Evolutionary conservation across 1,284 basidiomycete genomes (phyloP), one percentile per base, ranked within the genome.

Genomic region (Albatrellus sp.): DNA sequence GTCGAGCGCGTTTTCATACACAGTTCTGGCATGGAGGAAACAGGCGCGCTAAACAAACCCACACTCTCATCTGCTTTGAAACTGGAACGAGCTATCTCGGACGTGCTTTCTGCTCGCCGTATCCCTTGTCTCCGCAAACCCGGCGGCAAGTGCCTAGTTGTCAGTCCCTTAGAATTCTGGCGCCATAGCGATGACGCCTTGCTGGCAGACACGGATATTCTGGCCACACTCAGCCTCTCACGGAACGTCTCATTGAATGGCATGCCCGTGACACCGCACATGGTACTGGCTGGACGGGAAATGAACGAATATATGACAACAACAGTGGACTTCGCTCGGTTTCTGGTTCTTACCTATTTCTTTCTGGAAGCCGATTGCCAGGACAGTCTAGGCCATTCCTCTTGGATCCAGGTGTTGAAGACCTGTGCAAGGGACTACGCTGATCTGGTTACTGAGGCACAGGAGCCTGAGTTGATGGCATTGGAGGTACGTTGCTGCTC

Each of bases 161-260:
- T 87, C 50, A 84, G 79, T 36, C 87, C 87, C 2, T 64, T 82
- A 19, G 70, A 72, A 9, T 88, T 84, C 57, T 90, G 87, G 87
- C 56, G 69, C 37, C 66, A 82, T 54, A 72, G 85, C 54, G 66
- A 71, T 55, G 62, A 65, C 13, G 56, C 62, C 13, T 57, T 89
- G 29, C 57, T 57, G 41, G 63, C 67, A 1, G 82, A 88, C 56
- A 42, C 55, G 16, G 71, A 78, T 52, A 66, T 87, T 38, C 57
- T 76, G 40, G 66, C 72, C 44, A 75, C 81, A 5, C 62, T 86
- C 50, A 71, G 68, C 49, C 54, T 63, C 40, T 60, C 65, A 17
- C 65, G 67, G 37, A 79, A 77, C 50, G 59, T 75, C 20, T 70
- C 78, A 12, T 54, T 77, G 12, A 68, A 69, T 42, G 80, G 77